These are phyloP conservation scores for Phascolomyces articulosus DNA, from an alignment of 371 early-diverging fungal species.

Conservation along the genomic window DNA sequence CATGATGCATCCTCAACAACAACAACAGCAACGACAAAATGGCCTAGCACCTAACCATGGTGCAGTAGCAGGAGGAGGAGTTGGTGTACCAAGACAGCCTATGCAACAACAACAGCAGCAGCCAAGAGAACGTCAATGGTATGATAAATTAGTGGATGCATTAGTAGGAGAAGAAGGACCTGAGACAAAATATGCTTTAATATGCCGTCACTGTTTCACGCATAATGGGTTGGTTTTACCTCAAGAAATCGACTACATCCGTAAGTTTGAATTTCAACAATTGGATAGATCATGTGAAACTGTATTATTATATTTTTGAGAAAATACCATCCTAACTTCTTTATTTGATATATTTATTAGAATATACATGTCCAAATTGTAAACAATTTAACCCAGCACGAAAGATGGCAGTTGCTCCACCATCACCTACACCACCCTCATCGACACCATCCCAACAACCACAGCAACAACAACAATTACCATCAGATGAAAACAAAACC, in stretches of 20 bases:
- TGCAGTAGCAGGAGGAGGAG: not conserved
- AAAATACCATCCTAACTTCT: too few relatives aligned
- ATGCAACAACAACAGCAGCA: constrained; percentile 14
- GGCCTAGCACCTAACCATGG: not conserved
- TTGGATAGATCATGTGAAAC: too few relatives aligned
- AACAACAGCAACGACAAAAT: not conserved
- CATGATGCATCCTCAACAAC: not conserved
- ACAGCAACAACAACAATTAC: not conserved
- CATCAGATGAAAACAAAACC: not conserved
- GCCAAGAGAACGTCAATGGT: constrained; percentile 55
- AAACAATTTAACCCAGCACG: constrained; percentile 29
- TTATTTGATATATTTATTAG: constrained; percentile 6
- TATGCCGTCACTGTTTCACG: constrained; percentile 85
- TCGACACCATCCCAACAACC: too few relatives aligned
- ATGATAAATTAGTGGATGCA: constrained; percentile 85
- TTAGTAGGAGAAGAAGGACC: constrained; percentile 86
- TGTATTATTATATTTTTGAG: too few relatives aligned
- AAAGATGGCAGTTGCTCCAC: constrained; percentile 8
- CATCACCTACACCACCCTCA: not conserved
- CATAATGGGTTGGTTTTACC: constrained; percentile 92
- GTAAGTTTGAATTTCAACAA: constrained; percentile 40
- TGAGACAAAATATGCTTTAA: constrained; percentile 85
- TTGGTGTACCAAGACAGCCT: not conserved
- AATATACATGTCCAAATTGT: constrained; percentile 27
- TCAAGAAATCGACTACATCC: constrained; percentile 69